Conservation (phyloP, 1,139 yeast species). For the Taiozyma onychis region DNA sequence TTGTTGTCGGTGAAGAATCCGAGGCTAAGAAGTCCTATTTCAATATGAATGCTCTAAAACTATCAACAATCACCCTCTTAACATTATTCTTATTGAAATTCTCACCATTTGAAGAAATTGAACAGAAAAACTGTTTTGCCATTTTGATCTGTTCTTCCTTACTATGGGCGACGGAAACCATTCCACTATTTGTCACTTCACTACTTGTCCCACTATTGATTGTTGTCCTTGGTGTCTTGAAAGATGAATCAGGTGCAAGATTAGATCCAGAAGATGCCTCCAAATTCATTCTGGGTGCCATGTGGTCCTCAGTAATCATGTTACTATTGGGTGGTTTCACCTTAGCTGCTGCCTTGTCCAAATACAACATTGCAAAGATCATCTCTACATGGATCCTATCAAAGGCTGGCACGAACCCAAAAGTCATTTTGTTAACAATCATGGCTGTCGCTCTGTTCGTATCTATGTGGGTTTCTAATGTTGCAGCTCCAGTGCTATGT, state of each 20-base stretch:
- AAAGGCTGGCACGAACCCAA: conserved; percentile 82
- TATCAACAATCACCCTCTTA: conserved; percentile 38
- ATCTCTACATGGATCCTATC: conserved; percentile 77
- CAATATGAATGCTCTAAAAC: conserved; percentile 30
- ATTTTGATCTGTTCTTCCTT: conserved; percentile 72
- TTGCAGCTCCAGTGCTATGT: conserved; percentile 92
- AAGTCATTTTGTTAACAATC: conserved; percentile 64
- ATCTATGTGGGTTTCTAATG: conserved; percentile 95
- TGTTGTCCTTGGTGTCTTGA: conserved; percentile 67
- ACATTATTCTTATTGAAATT: conserved; percentile 45
- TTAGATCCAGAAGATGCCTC: conserved; percentile 68
- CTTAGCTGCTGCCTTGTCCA: conserved; percentile 87
- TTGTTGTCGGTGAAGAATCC: conserved; percentile 20
- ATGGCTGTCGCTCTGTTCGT: conserved; percentile 83
- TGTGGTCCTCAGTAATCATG: conserved; percentile 96
- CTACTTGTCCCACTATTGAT: conserved; percentile 73
- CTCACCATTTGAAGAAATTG: conserved; percentile 56
- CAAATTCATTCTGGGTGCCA: conserved; percentile 67
- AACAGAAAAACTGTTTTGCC: conserved; percentile 78
- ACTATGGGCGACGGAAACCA: conserved; percentile 91
- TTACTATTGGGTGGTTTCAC: conserved; percentile 89
- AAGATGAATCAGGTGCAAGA: conserved; percentile 44
- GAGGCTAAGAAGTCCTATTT: conserved; percentile 14
- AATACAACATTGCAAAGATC: conserved; percentile 81
- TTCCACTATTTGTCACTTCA: conserved; percentile 84